These are phyloP conservation scores for Termitomyces sp. DNA, from an alignment of 1,284 basidiomycete genomes.

Conservation along the genomic window DNA sequence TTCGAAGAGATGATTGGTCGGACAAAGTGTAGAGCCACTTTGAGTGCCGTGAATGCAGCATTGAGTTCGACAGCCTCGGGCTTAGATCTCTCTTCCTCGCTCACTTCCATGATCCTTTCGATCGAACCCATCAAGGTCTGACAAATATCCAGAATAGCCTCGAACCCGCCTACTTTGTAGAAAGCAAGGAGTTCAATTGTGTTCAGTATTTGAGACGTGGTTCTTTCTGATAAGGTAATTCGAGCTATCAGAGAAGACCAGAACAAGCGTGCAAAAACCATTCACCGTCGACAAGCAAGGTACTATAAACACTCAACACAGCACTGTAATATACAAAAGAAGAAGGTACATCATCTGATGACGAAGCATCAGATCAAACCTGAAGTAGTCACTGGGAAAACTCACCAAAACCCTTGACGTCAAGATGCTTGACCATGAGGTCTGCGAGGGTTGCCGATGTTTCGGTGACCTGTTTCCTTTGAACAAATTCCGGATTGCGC, in stretches of 20 bases:
- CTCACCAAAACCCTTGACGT: constrained; percentile 51
- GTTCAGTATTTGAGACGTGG: constrained; percentile 70
- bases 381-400: not conserved
- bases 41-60: constrained; percentile 77
- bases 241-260: constrained; percentile 11
- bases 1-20: constrained; percentile 76
- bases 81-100: constrained; percentile 52
- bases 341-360: constrained; percentile 47
- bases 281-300: constrained; percentile 83
- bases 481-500: constrained; percentile 68
- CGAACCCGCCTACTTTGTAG: constrained; percentile 69
- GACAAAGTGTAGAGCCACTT: constrained; percentile 77
- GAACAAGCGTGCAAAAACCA: constrained; percentile 8
- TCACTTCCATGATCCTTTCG: constrained; percentile 42
- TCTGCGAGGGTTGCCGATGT: constrained; percentile 69
- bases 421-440: constrained; percentile 72
- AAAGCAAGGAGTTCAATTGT: constrained; percentile 80
- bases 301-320: constrained; percentile 68
- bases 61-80: constrained; percentile 57
- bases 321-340: constrained; percentile 71
- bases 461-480: constrained; percentile 74
- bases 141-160: constrained; percentile 62
- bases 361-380: not conserved
- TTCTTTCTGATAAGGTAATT: constrained; percentile 51
- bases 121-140: constrained; percentile 55